Evolutionary conservation across 306 rosid genomes (phyloP).

Genomic region (Hippophae gyantsensis): DNA sequence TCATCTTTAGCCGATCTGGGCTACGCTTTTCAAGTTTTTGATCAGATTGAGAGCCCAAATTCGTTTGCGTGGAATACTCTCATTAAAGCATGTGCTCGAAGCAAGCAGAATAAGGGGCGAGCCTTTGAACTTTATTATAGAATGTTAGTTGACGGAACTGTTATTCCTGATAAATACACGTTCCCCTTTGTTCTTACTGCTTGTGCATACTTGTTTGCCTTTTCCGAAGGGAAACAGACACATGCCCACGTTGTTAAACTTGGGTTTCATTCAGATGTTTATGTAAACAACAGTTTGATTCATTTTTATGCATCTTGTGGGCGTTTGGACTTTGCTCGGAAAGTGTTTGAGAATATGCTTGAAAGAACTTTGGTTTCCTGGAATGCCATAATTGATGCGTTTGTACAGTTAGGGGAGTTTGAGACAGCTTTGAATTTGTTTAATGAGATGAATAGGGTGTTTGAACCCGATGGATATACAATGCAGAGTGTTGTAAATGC

Average conservation of each 20-base stretch:
- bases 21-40: conserved; percentile 50
- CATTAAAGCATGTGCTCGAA: conserved; percentile 55
- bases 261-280: conserved; percentile 53
- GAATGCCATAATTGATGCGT: conserved; percentile 67
- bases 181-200: conserved; percentile 71
- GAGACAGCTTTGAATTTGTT: conserved; percentile 44
- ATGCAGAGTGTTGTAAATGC: conserved; percentile 67
- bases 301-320: conserved; percentile 71
- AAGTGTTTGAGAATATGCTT: conserved; percentile 42
- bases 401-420: conserved; percentile 39
- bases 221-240: conserved; percentile 59
- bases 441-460: conserved; percentile 38
- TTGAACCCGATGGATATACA: conserved; percentile 68
- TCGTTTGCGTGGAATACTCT: conserved; percentile 86
- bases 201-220: conserved; percentile 49
- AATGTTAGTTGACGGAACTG: conserved; percentile 39
- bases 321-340: conserved; percentile 42
- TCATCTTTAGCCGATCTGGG: conserved; percentile 30
- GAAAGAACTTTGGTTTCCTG: conserved; percentile 59
- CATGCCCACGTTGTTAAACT: conserved; percentile 52
- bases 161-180: conserved; percentile 48
- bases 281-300: conserved; percentile 60
- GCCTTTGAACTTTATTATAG: conserved; percentile 37
- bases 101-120: conserved; percentile 24
- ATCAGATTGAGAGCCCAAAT: conserved; percentile 39